Evolutionary conservation across 495 filamentous ascomycete species (phyloP).

Genomic region (Penicillium cinerascens): DNA sequence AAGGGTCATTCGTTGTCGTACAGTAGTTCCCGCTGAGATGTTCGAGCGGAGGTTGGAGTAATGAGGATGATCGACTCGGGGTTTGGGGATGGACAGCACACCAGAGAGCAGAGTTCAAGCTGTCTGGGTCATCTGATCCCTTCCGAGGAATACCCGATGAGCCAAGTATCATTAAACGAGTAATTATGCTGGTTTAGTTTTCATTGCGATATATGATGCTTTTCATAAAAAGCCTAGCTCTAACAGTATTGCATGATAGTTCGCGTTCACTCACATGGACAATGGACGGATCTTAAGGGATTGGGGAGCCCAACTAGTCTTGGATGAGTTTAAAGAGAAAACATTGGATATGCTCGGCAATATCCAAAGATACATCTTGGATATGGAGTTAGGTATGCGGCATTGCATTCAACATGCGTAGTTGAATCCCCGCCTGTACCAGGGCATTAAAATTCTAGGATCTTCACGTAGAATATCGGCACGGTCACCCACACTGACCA

Average conservation of each 20-base stretch:
- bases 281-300: not conserved
- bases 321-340: too few species aligned
- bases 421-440: not conserved
- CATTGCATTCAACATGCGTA: not conserved
- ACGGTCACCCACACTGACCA: not conserved
- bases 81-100: not conserved
- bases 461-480: not conserved
- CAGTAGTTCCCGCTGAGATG: slow-evolving; percentile 2
- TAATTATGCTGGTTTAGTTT: not conserved
- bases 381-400: not conserved
- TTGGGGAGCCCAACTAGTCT: too few species aligned
- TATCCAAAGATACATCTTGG: not conserved
- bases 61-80: not conserved
- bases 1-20: slow-evolving; percentile 4
- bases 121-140: not conserved
- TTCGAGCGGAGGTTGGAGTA: not conserved
- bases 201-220: not conserved
- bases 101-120: not conserved
- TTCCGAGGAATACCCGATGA: not conserved
- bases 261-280: not conserved
- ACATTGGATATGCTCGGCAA: not conserved
- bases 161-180: not conserved
- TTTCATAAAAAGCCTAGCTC: not conserved
- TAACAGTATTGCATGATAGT: not conserved
- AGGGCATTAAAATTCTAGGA: not conserved